Evolutionary conservation across 164 flowering plant genomes (phyloP).

Genomic region (Berberis vulgaris): DNA sequence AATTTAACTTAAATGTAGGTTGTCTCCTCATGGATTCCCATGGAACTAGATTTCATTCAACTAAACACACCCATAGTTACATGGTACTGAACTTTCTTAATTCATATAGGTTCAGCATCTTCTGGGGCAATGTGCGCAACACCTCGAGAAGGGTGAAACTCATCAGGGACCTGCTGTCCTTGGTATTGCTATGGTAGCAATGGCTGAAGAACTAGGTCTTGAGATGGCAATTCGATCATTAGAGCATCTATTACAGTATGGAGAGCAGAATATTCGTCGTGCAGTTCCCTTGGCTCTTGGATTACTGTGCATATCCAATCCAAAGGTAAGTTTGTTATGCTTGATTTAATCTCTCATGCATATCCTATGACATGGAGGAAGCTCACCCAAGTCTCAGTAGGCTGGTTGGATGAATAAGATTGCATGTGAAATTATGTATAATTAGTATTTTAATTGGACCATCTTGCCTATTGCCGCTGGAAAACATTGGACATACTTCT

Average conservation of each 20-base stretch:
- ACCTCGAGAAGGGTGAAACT: slow-evolving; percentile 86
- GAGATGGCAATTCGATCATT: slow-evolving; percentile 98
- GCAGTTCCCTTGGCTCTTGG: slow-evolving; percentile 96
- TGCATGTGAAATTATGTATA: too few species aligned
- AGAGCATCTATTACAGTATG: slow-evolving; percentile 91
- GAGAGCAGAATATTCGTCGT: slow-evolving; percentile 82
- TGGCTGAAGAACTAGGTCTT: slow-evolving; percentile 96
- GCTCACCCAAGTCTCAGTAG: too few species aligned
- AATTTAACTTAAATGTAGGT: too few species aligned
- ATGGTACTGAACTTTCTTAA: background rate
- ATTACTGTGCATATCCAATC: slow-evolving; percentile 92
- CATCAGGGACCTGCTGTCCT: slow-evolving; percentile 99
- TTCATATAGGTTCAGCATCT: slow-evolving; percentile 77
- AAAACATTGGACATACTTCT: background rate
- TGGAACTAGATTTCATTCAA: too few species aligned
- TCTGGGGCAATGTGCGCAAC: slow-evolving; percentile 88
- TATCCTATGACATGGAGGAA: too few species aligned
- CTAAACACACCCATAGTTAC: too few species aligned
- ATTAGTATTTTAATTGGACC: too few species aligned
- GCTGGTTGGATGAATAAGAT: too few species aligned
- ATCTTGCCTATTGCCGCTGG: too few species aligned
- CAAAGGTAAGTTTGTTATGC: slow-evolving; percentile 53
- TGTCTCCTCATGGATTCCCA: too few species aligned
- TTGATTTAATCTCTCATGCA: background rate
- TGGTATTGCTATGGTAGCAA: slow-evolving; percentile 97